Base-by-base conservation (phyloP, 768 basidiomycete species). In the Pleurotus platypus region DNA sequence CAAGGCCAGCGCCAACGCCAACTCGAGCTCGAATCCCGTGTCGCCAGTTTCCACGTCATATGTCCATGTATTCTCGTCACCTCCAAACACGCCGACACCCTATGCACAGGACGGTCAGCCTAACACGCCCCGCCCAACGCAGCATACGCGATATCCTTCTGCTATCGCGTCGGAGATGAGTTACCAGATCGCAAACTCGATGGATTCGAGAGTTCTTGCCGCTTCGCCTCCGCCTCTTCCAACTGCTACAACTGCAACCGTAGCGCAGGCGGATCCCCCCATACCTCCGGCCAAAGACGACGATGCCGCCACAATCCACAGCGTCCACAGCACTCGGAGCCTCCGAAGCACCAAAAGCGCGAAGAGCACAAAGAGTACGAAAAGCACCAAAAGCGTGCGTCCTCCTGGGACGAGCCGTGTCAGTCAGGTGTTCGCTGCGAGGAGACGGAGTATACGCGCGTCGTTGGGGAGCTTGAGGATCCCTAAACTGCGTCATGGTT, bases 381-480 rank as follows among this genome's bases (percentile, higher is more conserved):
- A 64, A 26, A 77, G 76, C 65, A 66, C 55, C 8, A 60, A 56
- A 16, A 64, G 74, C 26, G 20, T 35, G 8, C 30, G 30, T 35
- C 30, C 66, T 69, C 55, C 67, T 59, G 56, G 42, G 9, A 42
- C 16, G 26, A 69, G 62, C 47, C 70, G 73, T 35, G 64, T 73
- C 12, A 75, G 75, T 38, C 75, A 78, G 6, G 76, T 92, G 2
- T 78, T 78, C 4, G 85, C 90, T 4, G 90, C 90, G 1, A 80
- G 82, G 57, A 79, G 73, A 57, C 79, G 89, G 40, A 88, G 86
- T 66, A 74, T 76, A 43, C 77, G 86, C 1, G 76, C 82, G 6
- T 89, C 87, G 4, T 82, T 85, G 61, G 79, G 82, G 20, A 89
- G 86, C 64, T 70, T 92, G 6, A 81, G 89, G 1, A 71, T 90